phyloP scores from a whole-genome alignment of 345 rosid genomes.

The Capsella bursapastoris region DNA sequence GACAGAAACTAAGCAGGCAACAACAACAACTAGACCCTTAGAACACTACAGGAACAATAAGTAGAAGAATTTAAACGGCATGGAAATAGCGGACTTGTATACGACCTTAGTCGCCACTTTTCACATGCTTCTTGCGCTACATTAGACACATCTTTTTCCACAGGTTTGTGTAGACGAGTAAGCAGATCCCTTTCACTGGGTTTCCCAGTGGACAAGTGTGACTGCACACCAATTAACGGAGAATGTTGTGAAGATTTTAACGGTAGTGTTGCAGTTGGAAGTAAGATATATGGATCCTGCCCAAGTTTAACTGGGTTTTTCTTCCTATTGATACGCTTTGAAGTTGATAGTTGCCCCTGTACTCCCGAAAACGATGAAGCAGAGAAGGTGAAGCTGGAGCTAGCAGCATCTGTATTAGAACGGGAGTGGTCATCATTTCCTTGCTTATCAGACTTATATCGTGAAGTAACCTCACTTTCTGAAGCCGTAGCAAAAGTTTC shows the following conservation, averaged over 20 bases:
- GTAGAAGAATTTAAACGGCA: slow-evolving; percentile 18
- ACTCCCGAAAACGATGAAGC: slow-evolving; percentile 60
- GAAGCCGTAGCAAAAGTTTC: slow-evolving; percentile 57
- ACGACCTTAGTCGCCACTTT: slow-evolving; percentile 95
- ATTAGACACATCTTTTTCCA: slow-evolving; percentile 50
- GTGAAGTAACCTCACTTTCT: slow-evolving; percentile 70
- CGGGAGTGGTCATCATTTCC: slow-evolving; percentile 50
- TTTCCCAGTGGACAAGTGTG: slow-evolving; percentile 47
- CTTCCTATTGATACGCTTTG: slow-evolving; percentile 56
- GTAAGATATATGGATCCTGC: slow-evolving; percentile 48
- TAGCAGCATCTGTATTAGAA: slow-evolving; percentile 50
- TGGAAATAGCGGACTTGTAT: slow-evolving; percentile 21
- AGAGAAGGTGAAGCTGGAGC: slow-evolving; percentile 72
- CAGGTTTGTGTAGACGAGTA: slow-evolving; percentile 45
- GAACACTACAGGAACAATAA: slow-evolving; percentile 14
- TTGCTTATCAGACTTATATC: slow-evolving; percentile 51
- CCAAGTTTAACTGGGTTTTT: slow-evolving; percentile 53
- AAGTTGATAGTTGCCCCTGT: slow-evolving; percentile 51
- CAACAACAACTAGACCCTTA: slow-evolving; percentile 20
- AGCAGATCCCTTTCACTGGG: slow-evolving; percentile 48
- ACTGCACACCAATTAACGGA: slow-evolving; percentile 54
- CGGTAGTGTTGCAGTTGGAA: slow-evolving; percentile 50
- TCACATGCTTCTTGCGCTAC: slow-evolving; percentile 91
- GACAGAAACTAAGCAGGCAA: slow-evolving; percentile 9
- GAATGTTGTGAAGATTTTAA: slow-evolving; percentile 49